Percentiles rank a stretch among this genome's conserved stretches.
Conservation (phyloP, 495 filamentous ascomycete genomes). For the Penicillium fimorum region DNA sequence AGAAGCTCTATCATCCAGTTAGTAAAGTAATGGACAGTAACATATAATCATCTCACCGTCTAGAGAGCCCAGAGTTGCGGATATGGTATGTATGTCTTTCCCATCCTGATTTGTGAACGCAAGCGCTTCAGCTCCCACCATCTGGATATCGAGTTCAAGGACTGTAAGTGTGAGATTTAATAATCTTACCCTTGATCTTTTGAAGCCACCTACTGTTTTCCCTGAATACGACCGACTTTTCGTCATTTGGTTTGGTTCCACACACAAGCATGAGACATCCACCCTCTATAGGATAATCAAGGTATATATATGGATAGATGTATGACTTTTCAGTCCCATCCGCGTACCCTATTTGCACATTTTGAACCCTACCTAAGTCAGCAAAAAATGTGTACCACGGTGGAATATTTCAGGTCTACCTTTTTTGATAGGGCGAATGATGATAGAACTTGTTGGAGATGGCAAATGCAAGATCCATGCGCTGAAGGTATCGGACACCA, state of each 20-base stretch:
- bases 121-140: background rate
- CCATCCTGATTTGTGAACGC: background rate
- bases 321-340: background rate
- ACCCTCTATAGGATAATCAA: background rate
- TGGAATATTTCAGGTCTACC: background rate
- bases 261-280: background rate
- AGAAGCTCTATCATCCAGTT: background rate
- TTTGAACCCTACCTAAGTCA: background rate
- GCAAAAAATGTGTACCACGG: background rate
- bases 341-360: background rate
- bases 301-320: background rate
- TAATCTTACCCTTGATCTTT: background rate
- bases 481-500: background rate
- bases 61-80: background rate
- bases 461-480: background rate
- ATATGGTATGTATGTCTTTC: background rate
- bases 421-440: background rate
- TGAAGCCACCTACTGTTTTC: background rate
- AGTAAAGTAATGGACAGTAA: background rate
- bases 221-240: background rate
- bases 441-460: background rate
- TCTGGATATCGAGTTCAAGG: background rate
- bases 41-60: background rate
- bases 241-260: background rate
- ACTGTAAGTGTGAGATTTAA: background rate